Evolutionary conservation across 495 filamentous ascomycete genomes (phyloP).

Genomic region (Coniosporium apollinis): DNA sequence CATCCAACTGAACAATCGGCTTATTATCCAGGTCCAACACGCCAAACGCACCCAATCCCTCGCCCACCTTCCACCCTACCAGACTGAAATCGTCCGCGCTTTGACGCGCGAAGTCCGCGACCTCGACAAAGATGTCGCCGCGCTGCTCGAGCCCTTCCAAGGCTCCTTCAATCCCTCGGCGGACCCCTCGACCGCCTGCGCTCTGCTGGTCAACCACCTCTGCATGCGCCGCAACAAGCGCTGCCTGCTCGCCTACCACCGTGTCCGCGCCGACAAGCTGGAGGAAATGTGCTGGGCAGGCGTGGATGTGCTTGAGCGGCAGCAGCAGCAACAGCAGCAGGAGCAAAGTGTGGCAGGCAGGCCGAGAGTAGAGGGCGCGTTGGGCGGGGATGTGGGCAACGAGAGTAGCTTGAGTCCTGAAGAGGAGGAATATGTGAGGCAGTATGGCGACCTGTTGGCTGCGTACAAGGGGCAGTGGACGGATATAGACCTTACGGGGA

Average conservation of each 20-base stretch:
- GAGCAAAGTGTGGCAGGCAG: slow-evolving; percentile 22
- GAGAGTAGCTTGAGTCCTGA: slow-evolving; percentile 83
- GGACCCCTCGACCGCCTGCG: slow-evolving; percentile 71
- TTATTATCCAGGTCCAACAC: slow-evolving; percentile 60
- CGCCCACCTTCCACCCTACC: slow-evolving; percentile 76
- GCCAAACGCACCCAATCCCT: slow-evolving; percentile 91
- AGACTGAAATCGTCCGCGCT: slow-evolving; percentile 76
- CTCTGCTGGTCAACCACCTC: slow-evolving; percentile 80
- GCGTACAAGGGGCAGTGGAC: slow-evolving; percentile 99
- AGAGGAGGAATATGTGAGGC: slow-evolving; percentile 89
- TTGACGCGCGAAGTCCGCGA: slow-evolving; percentile 87
- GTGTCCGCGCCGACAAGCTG: slow-evolving; percentile 73
- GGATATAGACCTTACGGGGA: slow-evolving; percentile 91
- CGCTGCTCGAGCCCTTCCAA: slow-evolving; percentile 64
- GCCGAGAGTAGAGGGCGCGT: too few species aligned
- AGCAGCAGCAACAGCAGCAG: slow-evolving; percentile 28
- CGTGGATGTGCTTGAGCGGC: slow-evolving; percentile 51
- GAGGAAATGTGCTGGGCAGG: slow-evolving; percentile 92
- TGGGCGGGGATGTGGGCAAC: slow-evolving; percentile 23
- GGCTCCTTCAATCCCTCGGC: slow-evolving; percentile 71
- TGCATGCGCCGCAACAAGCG: slow-evolving; percentile 94
- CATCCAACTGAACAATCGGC: background rate
- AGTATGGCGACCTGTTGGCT: slow-evolving; percentile 80
- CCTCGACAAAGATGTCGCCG: slow-evolving; percentile 73
- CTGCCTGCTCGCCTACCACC: slow-evolving; percentile 88